Percentiles rank a stretch among this genome's conserved stretches.
phyloP scores from a whole-genome alignment of 306 rosid genomes.

The Dalbergia cultrata region DNA sequence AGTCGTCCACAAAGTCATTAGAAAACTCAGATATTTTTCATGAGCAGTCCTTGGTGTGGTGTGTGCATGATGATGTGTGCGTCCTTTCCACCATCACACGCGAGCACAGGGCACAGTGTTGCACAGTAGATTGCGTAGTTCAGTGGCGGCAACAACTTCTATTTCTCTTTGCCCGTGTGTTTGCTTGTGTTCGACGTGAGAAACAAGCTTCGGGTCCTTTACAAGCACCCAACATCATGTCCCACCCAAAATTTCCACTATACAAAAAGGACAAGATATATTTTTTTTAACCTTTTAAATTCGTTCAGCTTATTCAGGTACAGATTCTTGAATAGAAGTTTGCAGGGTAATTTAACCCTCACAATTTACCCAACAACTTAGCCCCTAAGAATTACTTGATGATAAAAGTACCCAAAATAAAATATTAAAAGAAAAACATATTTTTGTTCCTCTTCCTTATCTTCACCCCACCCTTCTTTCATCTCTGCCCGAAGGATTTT shows the following conservation, averaged over 20 bases:
- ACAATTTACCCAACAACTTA: no score
- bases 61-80: background rate
- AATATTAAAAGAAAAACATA: no score
- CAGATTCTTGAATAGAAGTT: no score
- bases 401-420: no score
- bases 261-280: background rate
- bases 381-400: no score
- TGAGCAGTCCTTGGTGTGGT: background rate
- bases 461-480: no score
- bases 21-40: background rate
- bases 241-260: conserved; percentile 1
- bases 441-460: no score
- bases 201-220: conserved; percentile 11
- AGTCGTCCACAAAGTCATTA: background rate
- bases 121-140: conserved; percentile 13
- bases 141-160: conserved; percentile 28
- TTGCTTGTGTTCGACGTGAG: conserved; percentile 18
- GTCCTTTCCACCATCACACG: conserved; percentile 1
- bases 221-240: conserved; percentile 23
- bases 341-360: no score
- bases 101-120: conserved; percentile 5
- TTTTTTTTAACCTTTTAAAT: background rate
- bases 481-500: no score
- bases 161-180: conserved; percentile 32
- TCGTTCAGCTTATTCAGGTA: background rate